Conservation (phyloP, 2,329 filamentous ascomycete species). For the Didymella exigua region DNA sequence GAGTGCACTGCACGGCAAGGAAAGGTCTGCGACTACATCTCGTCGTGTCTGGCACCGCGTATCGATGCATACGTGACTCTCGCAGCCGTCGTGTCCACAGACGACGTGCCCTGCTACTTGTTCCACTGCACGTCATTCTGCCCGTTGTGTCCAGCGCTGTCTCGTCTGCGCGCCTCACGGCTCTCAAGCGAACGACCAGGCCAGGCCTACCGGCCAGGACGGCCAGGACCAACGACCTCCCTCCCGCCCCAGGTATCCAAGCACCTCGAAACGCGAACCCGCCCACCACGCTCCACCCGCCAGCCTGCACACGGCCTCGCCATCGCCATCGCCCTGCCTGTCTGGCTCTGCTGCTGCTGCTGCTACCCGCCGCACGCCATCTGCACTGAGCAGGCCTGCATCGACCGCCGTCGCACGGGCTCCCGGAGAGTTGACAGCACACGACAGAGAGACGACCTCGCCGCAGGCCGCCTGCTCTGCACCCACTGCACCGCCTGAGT, state of each 20-base stretch:
- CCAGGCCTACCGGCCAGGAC: too few species aligned
- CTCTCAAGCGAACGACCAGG: slow-evolving; percentile 12
- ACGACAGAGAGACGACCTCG: slow-evolving; percentile 38
- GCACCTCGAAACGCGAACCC: slow-evolving; percentile 28
- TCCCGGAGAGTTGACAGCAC: slow-evolving; percentile 40
- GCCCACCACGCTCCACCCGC: slow-evolving; percentile 30
- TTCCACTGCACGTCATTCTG: slow-evolving; percentile 10
- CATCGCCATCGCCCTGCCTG: slow-evolving; percentile 18
- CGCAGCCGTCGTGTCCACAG: neutral
- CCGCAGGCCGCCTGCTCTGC: slow-evolving; percentile 20
- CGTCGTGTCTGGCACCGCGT: neutral
- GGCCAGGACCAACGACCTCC: slow-evolving; percentile 22
- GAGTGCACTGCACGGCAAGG: slow-evolving; percentile 3
- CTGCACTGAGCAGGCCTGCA: slow-evolving; percentile 14
- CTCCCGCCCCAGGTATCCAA: slow-evolving; percentile 33
- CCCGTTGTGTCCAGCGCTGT: neutral
- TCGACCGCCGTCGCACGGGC: slow-evolving; percentile 40
- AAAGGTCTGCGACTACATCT: neutral
- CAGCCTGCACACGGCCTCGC: slow-evolving; percentile 20
- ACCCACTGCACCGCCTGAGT: slow-evolving; percentile 18
- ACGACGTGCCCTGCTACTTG: neutral
- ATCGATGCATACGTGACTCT: neutral
- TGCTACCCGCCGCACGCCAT: slow-evolving; percentile 12
- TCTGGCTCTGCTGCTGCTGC: slow-evolving; percentile 25
- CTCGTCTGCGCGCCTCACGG: slow-evolving; percentile 5